Evolutionary conservation across 192 early-diverging fungal species (phyloP).

Genomic region (Dispira simplex): DNA sequence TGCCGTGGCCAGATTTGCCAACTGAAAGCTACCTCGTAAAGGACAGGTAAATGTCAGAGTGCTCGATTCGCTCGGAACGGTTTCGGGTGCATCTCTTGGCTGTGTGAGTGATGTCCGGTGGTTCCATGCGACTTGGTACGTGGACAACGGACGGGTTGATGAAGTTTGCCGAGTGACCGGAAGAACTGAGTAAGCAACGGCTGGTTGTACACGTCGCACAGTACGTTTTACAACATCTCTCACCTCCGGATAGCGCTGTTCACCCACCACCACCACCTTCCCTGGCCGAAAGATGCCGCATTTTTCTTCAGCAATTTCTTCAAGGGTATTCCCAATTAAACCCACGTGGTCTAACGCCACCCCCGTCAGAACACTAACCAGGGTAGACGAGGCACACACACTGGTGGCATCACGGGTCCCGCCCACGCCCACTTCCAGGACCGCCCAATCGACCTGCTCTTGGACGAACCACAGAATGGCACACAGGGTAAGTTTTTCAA

Average conservation of each 20-base stretch:
- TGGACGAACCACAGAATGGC: conserved; percentile 75
- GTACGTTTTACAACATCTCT: neutral
- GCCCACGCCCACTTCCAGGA: conserved; percentile 73
- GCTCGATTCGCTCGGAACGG: neutral
- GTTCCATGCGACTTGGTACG: neutral
- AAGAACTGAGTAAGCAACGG: neutral
- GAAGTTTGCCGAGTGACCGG: neutral
- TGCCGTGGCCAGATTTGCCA: conserved; percentile 50
- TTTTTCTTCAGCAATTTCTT: conserved; percentile 71
- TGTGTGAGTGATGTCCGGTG: neutral
- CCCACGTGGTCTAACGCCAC: conserved; percentile 63
- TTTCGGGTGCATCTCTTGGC: neutral
- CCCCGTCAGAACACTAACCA: conserved; percentile 59
- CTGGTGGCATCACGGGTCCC: conserved; percentile 79
- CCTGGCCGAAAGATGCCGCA: conserved; percentile 45
- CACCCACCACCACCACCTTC: conserved; percentile 28
- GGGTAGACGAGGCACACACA: conserved; percentile 41
- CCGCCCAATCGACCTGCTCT: conserved; percentile 63
- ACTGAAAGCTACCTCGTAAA: conserved; percentile 51
- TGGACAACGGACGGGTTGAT: neutral
- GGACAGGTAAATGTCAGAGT: conserved; percentile 22
- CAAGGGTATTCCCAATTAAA: conserved; percentile 54
- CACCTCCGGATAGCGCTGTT: conserved; percentile 33
- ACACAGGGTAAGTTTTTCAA: conserved; percentile 65
- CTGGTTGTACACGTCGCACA: neutral